Conservation (phyloP, 2,329 filamentous ascomycete species). For the Sphaerulina musiva region DNA sequence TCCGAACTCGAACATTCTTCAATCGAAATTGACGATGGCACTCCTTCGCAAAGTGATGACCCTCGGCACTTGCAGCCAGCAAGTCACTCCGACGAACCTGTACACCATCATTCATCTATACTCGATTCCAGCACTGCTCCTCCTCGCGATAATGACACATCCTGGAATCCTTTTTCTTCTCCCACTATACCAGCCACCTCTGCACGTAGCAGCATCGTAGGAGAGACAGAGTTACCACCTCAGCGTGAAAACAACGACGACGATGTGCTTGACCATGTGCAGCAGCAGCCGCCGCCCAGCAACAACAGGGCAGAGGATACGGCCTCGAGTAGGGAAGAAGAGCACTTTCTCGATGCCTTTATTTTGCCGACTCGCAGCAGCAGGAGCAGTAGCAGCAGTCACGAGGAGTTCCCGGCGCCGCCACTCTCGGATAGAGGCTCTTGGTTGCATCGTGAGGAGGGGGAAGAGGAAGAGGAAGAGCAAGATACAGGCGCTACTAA, state of each 20-base stretch:
- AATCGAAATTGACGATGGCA: neutral
- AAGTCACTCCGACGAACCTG: neutral
- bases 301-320: constrained; percentile 1
- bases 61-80: neutral
- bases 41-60: neutral
- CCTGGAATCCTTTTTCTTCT: too few species aligned
- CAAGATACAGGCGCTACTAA: too few species aligned
- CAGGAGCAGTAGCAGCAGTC: neutral
- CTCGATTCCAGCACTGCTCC: neutral
- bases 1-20: neutral
- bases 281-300: too few species aligned
- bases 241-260: neutral
- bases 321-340: too few species aligned
- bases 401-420: neutral
- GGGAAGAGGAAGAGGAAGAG: too few species aligned
- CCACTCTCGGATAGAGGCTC: neutral
- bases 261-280: too few species aligned
- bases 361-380: neutral
- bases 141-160: too few species aligned
- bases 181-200: neutral
- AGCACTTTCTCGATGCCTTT: neutral
- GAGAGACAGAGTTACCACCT: neutral
- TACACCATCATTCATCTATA: neutral
- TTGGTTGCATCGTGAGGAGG: neutral
- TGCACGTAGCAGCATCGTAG: neutral